Conservation (phyloP, 305 asterid genomes). For the Salvia sclarea region DNA sequence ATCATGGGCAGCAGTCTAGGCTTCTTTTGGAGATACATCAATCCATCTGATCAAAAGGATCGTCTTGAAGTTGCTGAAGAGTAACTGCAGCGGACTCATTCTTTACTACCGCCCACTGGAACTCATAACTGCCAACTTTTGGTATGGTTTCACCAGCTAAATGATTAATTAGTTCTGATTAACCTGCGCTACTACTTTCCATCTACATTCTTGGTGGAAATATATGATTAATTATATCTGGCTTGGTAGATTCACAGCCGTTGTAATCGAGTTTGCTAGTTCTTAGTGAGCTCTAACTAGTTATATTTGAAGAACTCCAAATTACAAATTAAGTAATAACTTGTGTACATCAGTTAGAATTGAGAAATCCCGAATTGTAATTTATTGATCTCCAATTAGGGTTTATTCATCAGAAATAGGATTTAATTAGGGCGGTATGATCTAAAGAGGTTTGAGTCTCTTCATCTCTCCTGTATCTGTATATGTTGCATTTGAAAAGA, state of each 20-base stretch:
- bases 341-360: no score
- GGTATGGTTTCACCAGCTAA: neutral
- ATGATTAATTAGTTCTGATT: neutral
- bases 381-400: no score
- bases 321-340: neutral
- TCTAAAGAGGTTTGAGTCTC: no score
- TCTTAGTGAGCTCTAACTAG: neutral
- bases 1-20: conserved; percentile 88
- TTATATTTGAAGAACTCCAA: neutral
- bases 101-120: no score
- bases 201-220: neutral
- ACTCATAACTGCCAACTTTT: neutral
- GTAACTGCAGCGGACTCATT: neutral
- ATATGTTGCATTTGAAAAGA: no score
- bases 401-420: no score
- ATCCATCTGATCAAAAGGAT: conserved; percentile 49
- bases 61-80: conserved; percentile 26
- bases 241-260: no score
- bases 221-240: neutral
- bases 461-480: no score
- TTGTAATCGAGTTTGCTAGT: neutral
- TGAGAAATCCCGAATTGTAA: no score
- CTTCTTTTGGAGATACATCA: conserved; percentile 70
- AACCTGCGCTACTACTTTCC: neutral
- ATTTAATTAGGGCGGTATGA: no score